Evolutionary conservation across 2,329 filamentous ascomycete genomes (phyloP).

Genomic region (Ciborinia camelliae): DNA sequence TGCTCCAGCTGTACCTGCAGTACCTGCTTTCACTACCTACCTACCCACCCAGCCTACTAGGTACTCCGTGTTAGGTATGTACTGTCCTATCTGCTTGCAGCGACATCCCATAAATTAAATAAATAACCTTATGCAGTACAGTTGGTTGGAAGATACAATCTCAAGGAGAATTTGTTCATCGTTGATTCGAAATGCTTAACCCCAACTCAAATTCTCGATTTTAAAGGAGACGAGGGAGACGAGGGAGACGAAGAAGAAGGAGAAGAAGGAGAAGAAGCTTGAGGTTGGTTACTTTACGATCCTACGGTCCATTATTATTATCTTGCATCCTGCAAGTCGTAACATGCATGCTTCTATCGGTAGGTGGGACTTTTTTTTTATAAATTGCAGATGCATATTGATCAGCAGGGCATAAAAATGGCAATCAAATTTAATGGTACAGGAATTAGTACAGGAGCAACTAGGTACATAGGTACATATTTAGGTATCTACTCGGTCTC

Average conservation of each 20-base stretch:
- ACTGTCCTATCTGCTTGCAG: not conserved
- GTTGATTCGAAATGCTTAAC: no score
- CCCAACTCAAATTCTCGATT: no score
- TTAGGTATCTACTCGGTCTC: not conserved
- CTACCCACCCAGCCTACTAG: no score
- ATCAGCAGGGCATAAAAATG: slow-evolving; percentile 15
- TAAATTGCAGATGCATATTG: slow-evolving; percentile 16
- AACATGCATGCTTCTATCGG: slow-evolving; percentile 6
- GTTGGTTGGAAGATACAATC: not conserved
- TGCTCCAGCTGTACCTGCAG: no score
- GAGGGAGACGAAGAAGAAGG: no score
- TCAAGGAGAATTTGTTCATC: not conserved
- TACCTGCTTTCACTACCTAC: not conserved
- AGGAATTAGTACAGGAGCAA: no score
- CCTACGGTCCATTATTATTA: not conserved
- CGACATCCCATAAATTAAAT: slow-evolving; percentile 3
- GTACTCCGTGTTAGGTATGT: no score
- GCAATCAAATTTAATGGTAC: not conserved
- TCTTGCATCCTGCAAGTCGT: slow-evolving; percentile 14
- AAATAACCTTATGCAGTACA: no score
- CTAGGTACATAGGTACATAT: no score
- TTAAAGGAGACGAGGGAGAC: no score
- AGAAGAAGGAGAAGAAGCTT: not conserved
- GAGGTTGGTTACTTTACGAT: not conserved
- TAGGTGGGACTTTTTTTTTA: slow-evolving; percentile 2